Conservation (phyloP, 1,284 basidiomycete genomes). For the Irpex lacteus region DNA sequence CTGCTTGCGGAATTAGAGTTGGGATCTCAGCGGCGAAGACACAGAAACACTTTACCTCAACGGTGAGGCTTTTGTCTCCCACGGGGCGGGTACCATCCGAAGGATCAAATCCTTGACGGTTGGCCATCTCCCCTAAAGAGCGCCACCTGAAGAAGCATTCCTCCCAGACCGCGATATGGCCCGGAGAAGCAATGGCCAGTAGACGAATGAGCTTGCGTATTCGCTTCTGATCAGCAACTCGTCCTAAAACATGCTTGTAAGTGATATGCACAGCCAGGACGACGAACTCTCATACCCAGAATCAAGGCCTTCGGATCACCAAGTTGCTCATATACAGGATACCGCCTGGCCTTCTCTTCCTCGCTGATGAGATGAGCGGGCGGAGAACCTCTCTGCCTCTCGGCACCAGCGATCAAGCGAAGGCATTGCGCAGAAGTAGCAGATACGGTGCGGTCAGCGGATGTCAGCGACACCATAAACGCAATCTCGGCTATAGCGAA, state of each 20-base stretch:
- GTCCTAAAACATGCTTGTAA: constrained; percentile 37
- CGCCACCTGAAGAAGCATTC: constrained; percentile 65
- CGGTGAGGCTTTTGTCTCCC: constrained; percentile 32
- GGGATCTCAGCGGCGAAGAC: neutral
- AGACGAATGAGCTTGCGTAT: constrained; percentile 70
- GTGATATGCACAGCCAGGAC: neutral
- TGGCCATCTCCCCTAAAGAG: constrained; percentile 31
- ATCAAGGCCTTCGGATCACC: constrained; percentile 70
- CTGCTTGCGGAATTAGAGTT: constrained; percentile 32
- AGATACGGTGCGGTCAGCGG: constrained; percentile 62
- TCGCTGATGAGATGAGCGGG: constrained; percentile 49
- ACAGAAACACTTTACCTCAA: constrained; percentile 34
- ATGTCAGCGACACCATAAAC: constrained; percentile 67
- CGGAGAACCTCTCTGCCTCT: constrained; percentile 47
- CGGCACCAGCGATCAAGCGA: constrained; percentile 62
- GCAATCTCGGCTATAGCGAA: constrained; percentile 70
- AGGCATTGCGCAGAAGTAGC: constrained; percentile 66
- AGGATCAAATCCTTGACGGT: constrained; percentile 24
- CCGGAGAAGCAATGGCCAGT: constrained; percentile 59
- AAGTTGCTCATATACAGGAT: constrained; percentile 72
- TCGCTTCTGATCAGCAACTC: constrained; percentile 78
- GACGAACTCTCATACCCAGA: constrained; percentile 48
- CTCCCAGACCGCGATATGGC: constrained; percentile 77
- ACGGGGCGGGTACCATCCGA: constrained; percentile 23
- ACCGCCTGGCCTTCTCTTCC: constrained; percentile 63